A percentile compares a stretch with the other conserved stretches of the same genome.
Evolutionary conservation across 208 protist species (phyloP).

Genomic region (Tetramitus jugosus): DNA sequence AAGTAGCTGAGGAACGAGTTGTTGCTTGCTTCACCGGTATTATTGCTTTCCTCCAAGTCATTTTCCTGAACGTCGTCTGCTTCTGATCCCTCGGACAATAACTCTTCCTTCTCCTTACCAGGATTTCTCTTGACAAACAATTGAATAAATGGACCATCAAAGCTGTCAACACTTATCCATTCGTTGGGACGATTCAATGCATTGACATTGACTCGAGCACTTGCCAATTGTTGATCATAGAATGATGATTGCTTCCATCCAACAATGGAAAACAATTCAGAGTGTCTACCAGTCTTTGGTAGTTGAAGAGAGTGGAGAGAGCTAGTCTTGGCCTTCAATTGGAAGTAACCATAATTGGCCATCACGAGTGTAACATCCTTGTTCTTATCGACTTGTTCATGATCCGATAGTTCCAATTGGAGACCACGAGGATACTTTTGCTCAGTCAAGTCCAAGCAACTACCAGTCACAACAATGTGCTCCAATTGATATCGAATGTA

Average conservation of each 20-base stretch:
- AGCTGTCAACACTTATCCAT: background rate
- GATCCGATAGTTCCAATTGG: slow-evolving; percentile 53
- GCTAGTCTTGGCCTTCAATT: slow-evolving; percentile 78
- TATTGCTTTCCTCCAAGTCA: slow-evolving; percentile 28
- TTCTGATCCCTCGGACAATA: background rate
- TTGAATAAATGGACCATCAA: background rate
- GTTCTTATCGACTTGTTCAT: slow-evolving; percentile 3
- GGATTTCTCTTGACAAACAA: background rate
- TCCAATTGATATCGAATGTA: slow-evolving; percentile 3
- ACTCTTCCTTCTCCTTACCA: slow-evolving; percentile 1
- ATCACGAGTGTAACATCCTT: slow-evolving; percentile 87
- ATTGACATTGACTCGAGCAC: background rate
- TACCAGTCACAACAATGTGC: slow-evolving; percentile 33
- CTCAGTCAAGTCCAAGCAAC: slow-evolving; percentile 38
- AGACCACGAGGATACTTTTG: slow-evolving; percentile 50
- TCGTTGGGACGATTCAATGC: too few species aligned
- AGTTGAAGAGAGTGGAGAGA: too few species aligned
- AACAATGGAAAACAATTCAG: slow-evolving; percentile 21
- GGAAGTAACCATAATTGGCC: slow-evolving; percentile 91
- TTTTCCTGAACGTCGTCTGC: slow-evolving; percentile 19
- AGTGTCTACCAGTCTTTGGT: slow-evolving; percentile 47
- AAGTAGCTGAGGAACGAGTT: slow-evolving; percentile 42
- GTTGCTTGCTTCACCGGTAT: background rate
- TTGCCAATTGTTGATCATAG: background rate
- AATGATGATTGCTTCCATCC: background rate